These are phyloP conservation scores for Gossypium ekmanianum DNA, from an alignment of 345 rosid species.

Conservation along the genomic window DNA sequence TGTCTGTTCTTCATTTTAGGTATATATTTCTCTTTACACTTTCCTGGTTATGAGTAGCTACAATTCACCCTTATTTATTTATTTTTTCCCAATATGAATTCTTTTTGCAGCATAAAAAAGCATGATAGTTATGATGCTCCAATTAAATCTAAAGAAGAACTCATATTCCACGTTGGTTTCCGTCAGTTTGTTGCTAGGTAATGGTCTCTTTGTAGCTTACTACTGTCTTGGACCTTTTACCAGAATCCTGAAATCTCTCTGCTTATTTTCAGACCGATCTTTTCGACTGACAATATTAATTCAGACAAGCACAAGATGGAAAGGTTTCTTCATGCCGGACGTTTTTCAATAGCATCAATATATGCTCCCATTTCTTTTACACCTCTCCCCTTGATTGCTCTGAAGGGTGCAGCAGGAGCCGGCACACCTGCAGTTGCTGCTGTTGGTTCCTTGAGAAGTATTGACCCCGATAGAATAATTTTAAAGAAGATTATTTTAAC, in stretches of 20 bases:
- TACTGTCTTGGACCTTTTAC: not conserved
- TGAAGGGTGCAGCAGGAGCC: slow-evolving; percentile 51
- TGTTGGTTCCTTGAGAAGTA: slow-evolving; percentile 79
- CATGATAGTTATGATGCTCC: slow-evolving; percentile 71
- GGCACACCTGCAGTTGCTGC: slow-evolving; percentile 66
- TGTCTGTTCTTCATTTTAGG: slow-evolving; percentile 98
- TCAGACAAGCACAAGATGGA: slow-evolving; percentile 98
- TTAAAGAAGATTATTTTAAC: slow-evolving; percentile 86
- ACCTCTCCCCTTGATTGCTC: slow-evolving; percentile 71
- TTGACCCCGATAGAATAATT: slow-evolving; percentile 77
- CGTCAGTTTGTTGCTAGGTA: slow-evolving; percentile 90
- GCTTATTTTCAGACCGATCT: slow-evolving; percentile 62
- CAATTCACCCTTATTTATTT: not conserved
- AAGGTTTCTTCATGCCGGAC: slow-evolving; percentile 82
- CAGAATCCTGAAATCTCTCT: slow-evolving; percentile 13
- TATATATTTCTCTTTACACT: slow-evolving; percentile 19
- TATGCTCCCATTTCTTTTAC: slow-evolving; percentile 87
- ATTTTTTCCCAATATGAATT: slow-evolving; percentile 15
- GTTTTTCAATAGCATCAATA: slow-evolving; percentile 73
- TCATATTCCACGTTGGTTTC: slow-evolving; percentile 89
- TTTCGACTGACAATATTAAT: slow-evolving; percentile 68
- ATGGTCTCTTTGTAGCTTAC: slow-evolving; percentile 10
- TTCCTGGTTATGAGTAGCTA: slow-evolving; percentile 17
- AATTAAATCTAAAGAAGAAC: slow-evolving; percentile 84
- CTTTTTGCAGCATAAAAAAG: slow-evolving; percentile 65